These are phyloP conservation scores for Rhizophora apiculata DNA, from an alignment of 345 rosid genomes.

Conservation along the genomic window DNA sequence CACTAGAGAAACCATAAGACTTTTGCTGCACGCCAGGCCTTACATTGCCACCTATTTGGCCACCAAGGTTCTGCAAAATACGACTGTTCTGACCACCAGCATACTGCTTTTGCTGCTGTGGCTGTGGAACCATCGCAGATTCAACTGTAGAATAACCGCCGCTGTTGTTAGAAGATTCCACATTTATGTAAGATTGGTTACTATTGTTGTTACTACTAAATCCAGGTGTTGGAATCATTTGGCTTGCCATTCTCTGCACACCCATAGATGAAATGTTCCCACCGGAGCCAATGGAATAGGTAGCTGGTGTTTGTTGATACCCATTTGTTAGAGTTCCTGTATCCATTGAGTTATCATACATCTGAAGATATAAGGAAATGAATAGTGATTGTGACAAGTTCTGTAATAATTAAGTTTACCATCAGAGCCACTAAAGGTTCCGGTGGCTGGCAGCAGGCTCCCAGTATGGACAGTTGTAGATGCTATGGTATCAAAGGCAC, in stretches of 20 bases:
- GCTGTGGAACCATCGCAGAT: conserved; percentile 52
- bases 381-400: conserved; percentile 2
- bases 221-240: conserved; percentile 98
- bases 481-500: conserved; percentile 46
- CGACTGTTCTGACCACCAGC: conserved; percentile 63
- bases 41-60: conserved; percentile 57
- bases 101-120: conserved; percentile 66
- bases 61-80: conserved; percentile 62
- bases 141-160: conserved; percentile 70
- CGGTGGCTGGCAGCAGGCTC: conserved; percentile 45
- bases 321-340: conserved; percentile 66
- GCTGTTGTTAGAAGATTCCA: conserved; percentile 59
- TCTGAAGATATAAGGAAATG: conserved; percentile 9
- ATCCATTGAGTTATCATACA: conserved; percentile 12
- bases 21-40: conserved; percentile 72
- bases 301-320: conserved; percentile 60
- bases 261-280: conserved; percentile 70
- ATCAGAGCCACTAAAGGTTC: conserved; percentile 45
- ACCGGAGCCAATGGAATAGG: conserved; percentile 61
- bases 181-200: conserved; percentile 52
- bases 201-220: conserved; percentile 35
- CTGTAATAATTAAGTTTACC: conserved; percentile 27
- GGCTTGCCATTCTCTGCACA: conserved; percentile 59
- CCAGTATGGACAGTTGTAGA: conserved; percentile 50
- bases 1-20: conserved; percentile 60